Evolutionary conservation across 805 yeast species (phyloP).

Genomic region (Sugiyamaella marilandica): DNA sequence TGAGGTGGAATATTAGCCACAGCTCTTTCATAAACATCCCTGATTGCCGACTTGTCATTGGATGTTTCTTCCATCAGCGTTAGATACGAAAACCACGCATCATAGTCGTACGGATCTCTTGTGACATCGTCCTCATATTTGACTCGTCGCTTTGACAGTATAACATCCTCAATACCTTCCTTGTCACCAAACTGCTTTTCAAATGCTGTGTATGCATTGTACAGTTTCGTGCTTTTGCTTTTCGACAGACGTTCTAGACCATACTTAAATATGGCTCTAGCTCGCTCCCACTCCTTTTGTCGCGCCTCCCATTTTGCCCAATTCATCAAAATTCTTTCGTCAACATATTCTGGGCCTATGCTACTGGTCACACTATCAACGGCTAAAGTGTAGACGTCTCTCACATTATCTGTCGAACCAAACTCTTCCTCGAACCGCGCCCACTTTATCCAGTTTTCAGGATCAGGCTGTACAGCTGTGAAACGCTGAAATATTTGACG

Average conservation of each 20-base stretch:
- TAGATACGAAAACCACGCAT: slow-evolving; percentile 78
- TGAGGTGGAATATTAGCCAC: slow-evolving; percentile 35
- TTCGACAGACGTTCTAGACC: slow-evolving; percentile 45
- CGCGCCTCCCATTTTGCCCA: slow-evolving; percentile 74
- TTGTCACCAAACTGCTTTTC: slow-evolving; percentile 61
- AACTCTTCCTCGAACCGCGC: slow-evolving; percentile 58
- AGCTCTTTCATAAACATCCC: slow-evolving; percentile 44
- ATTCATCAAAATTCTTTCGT: slow-evolving; percentile 38
- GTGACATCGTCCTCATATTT: slow-evolving; percentile 48
- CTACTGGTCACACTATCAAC: slow-evolving; percentile 44
- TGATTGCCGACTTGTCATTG: slow-evolving; percentile 24
- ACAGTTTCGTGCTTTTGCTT: slow-evolving; percentile 35
- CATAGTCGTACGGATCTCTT: slow-evolving; percentile 54
- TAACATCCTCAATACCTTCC: slow-evolving; percentile 48
- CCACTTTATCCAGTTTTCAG: slow-evolving; percentile 73
- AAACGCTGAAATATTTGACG: slow-evolving; percentile 56
- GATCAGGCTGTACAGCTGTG: slow-evolving; percentile 47
- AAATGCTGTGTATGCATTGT: slow-evolving; percentile 48
- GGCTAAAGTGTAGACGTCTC: slow-evolving; percentile 65
- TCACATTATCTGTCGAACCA: slow-evolving; percentile 44
- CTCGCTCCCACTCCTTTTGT: slow-evolving; percentile 57
- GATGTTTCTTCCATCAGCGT: slow-evolving; percentile 43
- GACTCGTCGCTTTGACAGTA: slow-evolving; percentile 49
- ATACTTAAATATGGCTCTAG: slow-evolving; percentile 50
- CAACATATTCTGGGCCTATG: slow-evolving; percentile 26